Evolutionary conservation across 2,329 filamentous ascomycete genomes (phyloP).

Genomic region (Fusarium robinianum): DNA sequence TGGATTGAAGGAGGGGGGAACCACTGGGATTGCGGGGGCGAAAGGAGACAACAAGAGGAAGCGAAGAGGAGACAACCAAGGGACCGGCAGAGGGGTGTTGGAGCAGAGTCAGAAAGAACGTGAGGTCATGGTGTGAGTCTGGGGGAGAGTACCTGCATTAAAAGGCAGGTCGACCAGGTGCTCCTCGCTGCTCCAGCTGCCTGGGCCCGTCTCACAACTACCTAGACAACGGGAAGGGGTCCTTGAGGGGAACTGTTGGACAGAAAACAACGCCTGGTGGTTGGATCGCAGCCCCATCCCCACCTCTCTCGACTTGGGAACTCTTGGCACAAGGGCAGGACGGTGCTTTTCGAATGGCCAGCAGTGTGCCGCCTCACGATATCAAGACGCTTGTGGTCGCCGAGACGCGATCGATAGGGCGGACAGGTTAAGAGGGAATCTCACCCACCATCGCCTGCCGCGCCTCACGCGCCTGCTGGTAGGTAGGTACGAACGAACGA

Average conservation of each 20-base stretch:
- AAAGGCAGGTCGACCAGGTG: slow-evolving; percentile 33
- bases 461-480: slow-evolving; percentile 34
- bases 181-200: slow-evolving; percentile 17
- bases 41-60: slow-evolving; percentile 35
- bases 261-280: slow-evolving; percentile 22
- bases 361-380: slow-evolving; percentile 34
- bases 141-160: slow-evolving; percentile 39
- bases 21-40: slow-evolving; percentile 34
- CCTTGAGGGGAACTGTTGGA: slow-evolving; percentile 16
- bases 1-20: slow-evolving; percentile 34
- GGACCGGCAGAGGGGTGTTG: slow-evolving; percentile 32
- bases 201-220: slow-evolving; percentile 22
- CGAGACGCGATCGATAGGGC: slow-evolving; percentile 28
- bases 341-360: slow-evolving; percentile 30
- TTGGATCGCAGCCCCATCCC: slow-evolving; percentile 32
- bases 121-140: slow-evolving; percentile 36
- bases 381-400: slow-evolving; percentile 12
- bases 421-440: slow-evolving; percentile 29
- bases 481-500: slow-evolving; percentile 12
- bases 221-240: slow-evolving; percentile 21
- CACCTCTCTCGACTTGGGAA: slow-evolving; percentile 28
- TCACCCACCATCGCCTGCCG: slow-evolving; percentile 29
- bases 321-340: slow-evolving; percentile 29
- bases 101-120: slow-evolving; percentile 36
- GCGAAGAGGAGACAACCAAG: slow-evolving; percentile 27